These are phyloP conservation scores for Tylopilus sp. DNA, from an alignment of 768 basidiomycete species.

Conservation along the genomic window DNA sequence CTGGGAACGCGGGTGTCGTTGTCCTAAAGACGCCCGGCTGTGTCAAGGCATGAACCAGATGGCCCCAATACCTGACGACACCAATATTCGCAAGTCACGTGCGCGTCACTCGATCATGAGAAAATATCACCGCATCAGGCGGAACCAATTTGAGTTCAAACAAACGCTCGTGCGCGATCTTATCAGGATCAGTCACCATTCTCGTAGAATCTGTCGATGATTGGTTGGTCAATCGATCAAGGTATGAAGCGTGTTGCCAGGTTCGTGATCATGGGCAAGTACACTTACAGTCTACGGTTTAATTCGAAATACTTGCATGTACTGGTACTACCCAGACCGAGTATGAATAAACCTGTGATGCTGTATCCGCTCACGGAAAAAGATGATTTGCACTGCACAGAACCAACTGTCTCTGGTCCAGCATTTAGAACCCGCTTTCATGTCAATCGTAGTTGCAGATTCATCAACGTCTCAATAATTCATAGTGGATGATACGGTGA, in stretches of 20 bases:
- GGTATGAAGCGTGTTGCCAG: neutral
- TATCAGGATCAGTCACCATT: neutral
- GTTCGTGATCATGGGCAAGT: too few relatives aligned
- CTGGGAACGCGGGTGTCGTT: conserved; percentile 4
- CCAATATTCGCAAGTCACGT: conserved; percentile 17
- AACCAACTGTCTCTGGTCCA: too few relatives aligned
- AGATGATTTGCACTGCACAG: too few relatives aligned
- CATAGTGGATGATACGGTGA: too few relatives aligned
- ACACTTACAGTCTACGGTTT: too few relatives aligned
- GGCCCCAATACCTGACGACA: conserved; percentile 10
- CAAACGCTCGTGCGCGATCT: neutral
- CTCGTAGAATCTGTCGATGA: neutral
- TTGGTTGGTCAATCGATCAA: conserved; percentile 3
- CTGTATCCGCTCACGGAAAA: too few relatives aligned
- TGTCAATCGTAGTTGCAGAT: too few relatives aligned
- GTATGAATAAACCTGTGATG: too few relatives aligned
- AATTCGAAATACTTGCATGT: too few relatives aligned
- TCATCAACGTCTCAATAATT: too few relatives aligned
- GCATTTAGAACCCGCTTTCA: too few relatives aligned
- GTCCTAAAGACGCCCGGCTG: conserved; percentile 9
- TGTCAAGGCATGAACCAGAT: conserved; percentile 24
- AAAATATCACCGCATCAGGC: conserved; percentile 11
- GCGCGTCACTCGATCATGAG: conserved; percentile 8
- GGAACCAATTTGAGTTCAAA: neutral
- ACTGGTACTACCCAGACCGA: too few relatives aligned